Base-by-base conservation (phyloP, 1,284 basidiomycete genomes). In the Grifola frondosa region DNA sequence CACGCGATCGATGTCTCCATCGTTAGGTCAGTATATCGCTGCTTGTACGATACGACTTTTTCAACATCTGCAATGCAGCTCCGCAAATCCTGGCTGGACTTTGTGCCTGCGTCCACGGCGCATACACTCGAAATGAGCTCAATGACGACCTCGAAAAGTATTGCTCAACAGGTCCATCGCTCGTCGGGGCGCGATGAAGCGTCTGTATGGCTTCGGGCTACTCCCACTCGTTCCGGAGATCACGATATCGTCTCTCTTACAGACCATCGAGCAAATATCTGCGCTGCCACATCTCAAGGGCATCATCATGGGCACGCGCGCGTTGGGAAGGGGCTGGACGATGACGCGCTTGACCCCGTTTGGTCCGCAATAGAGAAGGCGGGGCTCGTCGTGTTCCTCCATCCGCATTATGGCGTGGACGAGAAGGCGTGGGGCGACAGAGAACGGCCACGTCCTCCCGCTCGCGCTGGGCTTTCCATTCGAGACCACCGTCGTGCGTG, bases 31-130 rank as follows among this genome's bases (percentile, higher is more conserved):
- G 44, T 42, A 5, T 29, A 19, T n/a, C 23, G 16, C 31, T 6
- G 24, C 29, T 12, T 37, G 15, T 36, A 21, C n/a, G 17, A 9
- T 12, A 16, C 21, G 13, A 13, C 21, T 30, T 28, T 13, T 17
- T 40, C 52, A 37, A 52, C 37, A 26, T 1, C 11, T 22, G 8
- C 37, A 28, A 4, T 44, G 46, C 48, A 80, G 88, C 61, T 76
- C 84, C 12, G 91, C 91, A 21, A 92, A 93, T 58, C 89, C 91
- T 93, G 91, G 90, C 75, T 93, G 19, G 90, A 93, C 62, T 92
- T 91, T 59, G 73, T 93, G 21, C 62, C 82, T 5, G 74, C 86
- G 7, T 57, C 74, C n/a, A 77, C 82, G 37, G 91, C 91, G 7
- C 72, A 77, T 37, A 58, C 60, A 11, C 73, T 91, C 17, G 88